Conservation (phyloP, 2,329 filamentous ascomycete genomes). For the Xylariaceae sp. region DNA sequence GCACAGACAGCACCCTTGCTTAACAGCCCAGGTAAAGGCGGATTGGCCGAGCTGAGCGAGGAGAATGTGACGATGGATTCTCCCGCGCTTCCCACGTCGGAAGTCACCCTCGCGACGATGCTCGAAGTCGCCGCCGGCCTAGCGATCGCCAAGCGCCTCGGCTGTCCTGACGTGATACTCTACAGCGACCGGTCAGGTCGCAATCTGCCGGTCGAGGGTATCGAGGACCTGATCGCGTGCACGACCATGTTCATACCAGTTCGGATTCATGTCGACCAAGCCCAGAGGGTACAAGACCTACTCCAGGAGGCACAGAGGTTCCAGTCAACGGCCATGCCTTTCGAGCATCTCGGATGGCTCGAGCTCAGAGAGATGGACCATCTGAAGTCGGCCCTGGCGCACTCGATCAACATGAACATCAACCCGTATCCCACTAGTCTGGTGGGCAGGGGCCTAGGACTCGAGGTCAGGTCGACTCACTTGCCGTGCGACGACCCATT, state of each 20-base stretch:
- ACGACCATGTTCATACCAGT: slow-evolving; percentile 3
- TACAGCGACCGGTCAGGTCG: slow-evolving; percentile 3
- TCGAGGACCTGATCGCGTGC: slow-evolving; percentile 2
- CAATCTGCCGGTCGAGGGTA: slow-evolving; percentile 6
- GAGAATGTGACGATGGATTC: not conserved
- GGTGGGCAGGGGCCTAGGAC: not conserved
- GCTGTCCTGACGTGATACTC: not conserved
- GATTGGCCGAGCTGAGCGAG: not conserved
- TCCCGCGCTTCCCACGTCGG: not conserved
- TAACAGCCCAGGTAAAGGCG: not conserved
- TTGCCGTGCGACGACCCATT: slow-evolving; percentile 4
- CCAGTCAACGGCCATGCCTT: not conserved
- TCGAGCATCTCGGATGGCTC: slow-evolving; percentile 8
- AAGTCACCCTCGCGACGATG: slow-evolving; percentile 1
- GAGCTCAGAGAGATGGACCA: slow-evolving; percentile 5
- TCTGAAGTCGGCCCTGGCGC: not conserved
- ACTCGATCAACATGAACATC: slow-evolving; percentile 6
- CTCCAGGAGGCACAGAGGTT: slow-evolving; percentile 1
- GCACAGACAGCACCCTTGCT: not conserved
- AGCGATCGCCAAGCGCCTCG: not conserved
- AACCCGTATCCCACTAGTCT: not conserved
- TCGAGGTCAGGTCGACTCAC: not conserved
- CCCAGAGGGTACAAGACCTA: slow-evolving; percentile 2
- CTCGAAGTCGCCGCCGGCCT: slow-evolving; percentile 3
- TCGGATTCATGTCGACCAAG: not conserved